Base-by-base conservation (phyloP, 106 monocot species). In the Phalaenopsis equestris region DNA sequence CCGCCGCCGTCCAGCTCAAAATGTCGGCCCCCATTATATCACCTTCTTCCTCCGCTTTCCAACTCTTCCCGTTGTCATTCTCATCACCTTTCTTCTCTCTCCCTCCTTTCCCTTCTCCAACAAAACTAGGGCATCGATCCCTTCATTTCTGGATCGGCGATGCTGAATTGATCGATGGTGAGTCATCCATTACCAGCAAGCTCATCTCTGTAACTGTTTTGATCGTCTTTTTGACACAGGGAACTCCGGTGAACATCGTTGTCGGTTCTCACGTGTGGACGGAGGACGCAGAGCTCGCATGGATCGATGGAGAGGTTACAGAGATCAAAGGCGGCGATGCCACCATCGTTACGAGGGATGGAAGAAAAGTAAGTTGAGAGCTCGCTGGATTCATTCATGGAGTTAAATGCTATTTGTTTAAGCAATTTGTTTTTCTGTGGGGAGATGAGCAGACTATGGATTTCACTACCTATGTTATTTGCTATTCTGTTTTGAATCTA, bases 211-310 rank as follows among this genome's bases (percentile, higher is more conserved):
- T 41, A 41, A 48, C 48, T 46, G 38, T 48, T 80, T 19, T 81
- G 75, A 43, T 80, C 72, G 5, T 73, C 5, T 67, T 43, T 23
- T 19, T 30, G 41, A 4, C 4, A 49, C 84, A 97, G 97, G 97
- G 97, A 79, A 92, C 97, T 72, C 92, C 97, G 86, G 97, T 97
- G 89, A 97, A 97, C 90, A 97, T 97, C 77, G 81, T 97, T 80
- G 94, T 97, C 72, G 96, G 96, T 41, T 92, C 93, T 7, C 94
- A 96, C 11, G 96, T 96, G 6, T 96, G 96, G 96, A 84, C 79
- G 49, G 96, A 96, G 84, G 87, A 96, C 65, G 87, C 84, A 17
- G 91, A 87, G 24, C 58, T 52, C n/a, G 96, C 96, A 0, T 96
- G 96, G 96, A 89, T 94, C 79, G 96, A 96, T 81, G 96, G 96